A percentile compares a stretch with the other conserved stretches of the same genome.
Conservation (phyloP, 768 basidiomycete species). For the Phylloporus scabripes region DNA sequence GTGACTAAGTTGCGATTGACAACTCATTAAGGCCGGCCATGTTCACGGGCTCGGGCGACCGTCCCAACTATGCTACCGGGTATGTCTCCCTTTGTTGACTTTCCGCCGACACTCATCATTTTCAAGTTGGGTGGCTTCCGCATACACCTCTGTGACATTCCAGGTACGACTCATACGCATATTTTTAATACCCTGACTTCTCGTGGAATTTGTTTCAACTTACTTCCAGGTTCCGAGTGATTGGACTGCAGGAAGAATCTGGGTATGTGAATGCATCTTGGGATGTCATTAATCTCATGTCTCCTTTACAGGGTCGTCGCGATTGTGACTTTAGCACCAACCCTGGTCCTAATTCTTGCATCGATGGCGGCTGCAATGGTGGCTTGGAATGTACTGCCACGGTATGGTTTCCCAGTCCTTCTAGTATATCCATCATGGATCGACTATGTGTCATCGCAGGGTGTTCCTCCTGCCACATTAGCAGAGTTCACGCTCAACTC, state of each 20-base stretch:
- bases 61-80: slow-evolving; percentile 44
- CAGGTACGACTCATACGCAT: slow-evolving; percentile 9
- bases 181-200: not conserved
- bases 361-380: slow-evolving; percentile 65
- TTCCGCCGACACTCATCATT: not conserved
- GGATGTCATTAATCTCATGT: not conserved
- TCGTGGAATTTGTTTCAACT: not conserved
- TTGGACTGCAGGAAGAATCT: slow-evolving; percentile 61
- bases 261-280: slow-evolving; percentile 36
- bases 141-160: slow-evolving; percentile 25
- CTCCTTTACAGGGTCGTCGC: slow-evolving; percentile 39
- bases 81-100: slow-evolving; percentile 16
- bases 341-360: slow-evolving; percentile 51
- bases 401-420: slow-evolving; percentile 18
- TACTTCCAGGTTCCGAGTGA: slow-evolving; percentile 47
- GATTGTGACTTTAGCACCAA: slow-evolving; percentile 55
- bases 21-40: slow-evolving; percentile 43
- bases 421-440: not conserved
- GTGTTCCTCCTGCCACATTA: slow-evolving; percentile 63
- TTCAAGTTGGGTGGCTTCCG: slow-evolving; percentile 32
- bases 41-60: slow-evolving; percentile 53
- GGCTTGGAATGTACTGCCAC: slow-evolving; percentile 58
- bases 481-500: slow-evolving; percentile 61
- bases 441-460: slow-evolving; percentile 27
- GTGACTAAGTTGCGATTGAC: not conserved